Percentiles rank a stretch among this genome's conserved stretches.
These are phyloP conservation scores for Akanthomyces lecanii DNA, from an alignment of 2,329 filamentous ascomycete species.

Conservation along the genomic window DNA sequence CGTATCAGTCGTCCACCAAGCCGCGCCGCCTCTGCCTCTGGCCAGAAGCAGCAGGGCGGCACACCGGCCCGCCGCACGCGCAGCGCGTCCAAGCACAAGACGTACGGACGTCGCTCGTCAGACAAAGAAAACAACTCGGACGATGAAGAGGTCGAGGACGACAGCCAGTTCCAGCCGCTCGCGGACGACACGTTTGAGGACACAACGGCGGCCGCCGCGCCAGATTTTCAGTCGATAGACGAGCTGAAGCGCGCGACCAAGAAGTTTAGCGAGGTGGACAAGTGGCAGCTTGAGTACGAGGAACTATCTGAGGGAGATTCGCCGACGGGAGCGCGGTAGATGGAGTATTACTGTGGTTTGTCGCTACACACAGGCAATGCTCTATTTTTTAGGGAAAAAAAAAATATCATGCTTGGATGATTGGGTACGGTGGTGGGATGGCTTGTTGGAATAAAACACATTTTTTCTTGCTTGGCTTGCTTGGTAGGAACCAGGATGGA, in stretches of 20 bases:
- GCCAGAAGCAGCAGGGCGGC: constrained; percentile 22
- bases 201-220: constrained; percentile 27
- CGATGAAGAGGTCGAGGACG: constrained; percentile 27
- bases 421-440: background rate
- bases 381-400: too few relatives aligned
- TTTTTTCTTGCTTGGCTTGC: background rate
- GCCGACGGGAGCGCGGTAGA: constrained; percentile 14
- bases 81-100: constrained; percentile 29
- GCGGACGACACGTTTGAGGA: constrained; percentile 43
- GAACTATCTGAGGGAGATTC: constrained; percentile 45
- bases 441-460: background rate
- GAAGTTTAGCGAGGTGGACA: constrained; percentile 67
- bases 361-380: too few relatives aligned
- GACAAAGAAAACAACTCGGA: constrained; percentile 55
- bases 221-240: constrained; percentile 39
- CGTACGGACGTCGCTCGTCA: constrained; percentile 48
- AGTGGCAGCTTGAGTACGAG: constrained; percentile 65
- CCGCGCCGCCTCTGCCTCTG: constrained; percentile 15
- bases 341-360: background rate
- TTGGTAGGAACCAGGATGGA: background rate
- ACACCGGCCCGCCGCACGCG: background rate
- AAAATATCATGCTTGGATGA: constrained; percentile 6
- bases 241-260: constrained; percentile 56
- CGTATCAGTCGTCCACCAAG: constrained; percentile 15
- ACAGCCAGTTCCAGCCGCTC: constrained; percentile 39